A percentile compares a stretch with the other conserved stretches of the same genome.
phyloP scores from a whole-genome alignment of 2,329 filamentous ascomycete genomes.

The Nothophaeocryptopus gaeumannii region DNA sequence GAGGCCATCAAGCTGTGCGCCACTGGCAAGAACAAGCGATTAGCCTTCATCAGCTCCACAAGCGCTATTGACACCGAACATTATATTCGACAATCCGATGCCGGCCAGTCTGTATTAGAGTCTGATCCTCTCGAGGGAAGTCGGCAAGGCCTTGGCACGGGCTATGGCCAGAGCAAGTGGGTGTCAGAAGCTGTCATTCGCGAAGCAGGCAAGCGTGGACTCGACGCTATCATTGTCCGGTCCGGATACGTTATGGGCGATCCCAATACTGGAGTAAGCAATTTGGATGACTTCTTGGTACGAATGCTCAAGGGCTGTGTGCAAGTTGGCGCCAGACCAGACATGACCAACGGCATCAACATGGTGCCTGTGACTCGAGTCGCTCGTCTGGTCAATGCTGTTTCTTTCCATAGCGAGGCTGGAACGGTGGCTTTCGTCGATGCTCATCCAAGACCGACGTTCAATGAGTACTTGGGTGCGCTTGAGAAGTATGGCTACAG shows the following conservation, averaged over 20 bases:
- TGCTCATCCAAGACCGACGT: conserved; percentile 70
- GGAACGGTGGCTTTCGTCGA: conserved; percentile 70
- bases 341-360: conserved; percentile 84
- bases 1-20: conserved; percentile 73
- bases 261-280: conserved; percentile 64
- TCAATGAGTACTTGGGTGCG: conserved; percentile 72
- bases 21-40: conserved; percentile 72
- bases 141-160: conserved; percentile 71
- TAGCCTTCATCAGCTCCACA: conserved; percentile 81
- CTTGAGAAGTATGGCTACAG: conserved; percentile 72
- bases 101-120: conserved; percentile 68
- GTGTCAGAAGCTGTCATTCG: conserved; percentile 69
- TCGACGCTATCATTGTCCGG: conserved; percentile 72
- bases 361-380: conserved; percentile 85
- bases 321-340: conserved; percentile 70
- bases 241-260: conserved; percentile 84
- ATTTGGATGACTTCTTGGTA: conserved; percentile 87
- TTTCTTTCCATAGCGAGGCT: conserved; percentile 57
- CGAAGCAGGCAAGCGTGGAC: conserved; percentile 73
- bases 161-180: conserved; percentile 93
- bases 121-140: conserved; percentile 76
- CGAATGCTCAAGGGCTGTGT: conserved; percentile 84
- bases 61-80: conserved; percentile 77
- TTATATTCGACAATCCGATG: conserved; percentile 71
- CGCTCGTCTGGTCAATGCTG: conserved; percentile 72